phyloP scores from a whole-genome alignment of 441 rosid species.

The Populus hybrid region DNA sequence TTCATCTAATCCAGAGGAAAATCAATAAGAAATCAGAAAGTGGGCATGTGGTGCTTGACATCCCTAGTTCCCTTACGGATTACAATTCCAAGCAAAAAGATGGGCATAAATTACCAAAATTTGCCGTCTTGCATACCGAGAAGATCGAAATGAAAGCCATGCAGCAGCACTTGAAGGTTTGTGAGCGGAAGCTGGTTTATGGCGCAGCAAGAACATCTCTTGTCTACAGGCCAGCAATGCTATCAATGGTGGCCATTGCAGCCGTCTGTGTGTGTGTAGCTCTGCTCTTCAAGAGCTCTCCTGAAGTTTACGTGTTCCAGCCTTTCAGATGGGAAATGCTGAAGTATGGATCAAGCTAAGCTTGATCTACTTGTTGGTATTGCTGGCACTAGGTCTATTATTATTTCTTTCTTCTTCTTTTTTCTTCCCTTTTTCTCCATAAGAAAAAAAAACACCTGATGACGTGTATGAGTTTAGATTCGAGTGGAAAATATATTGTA shows the following conservation, averaged over 20 bases:
- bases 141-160: constrained; percentile 22
- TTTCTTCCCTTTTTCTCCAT: not conserved
- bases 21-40: constrained; percentile 39
- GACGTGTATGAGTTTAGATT: constrained; percentile 11
- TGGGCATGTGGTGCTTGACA: constrained; percentile 59
- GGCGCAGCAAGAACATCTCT: constrained; percentile 49
- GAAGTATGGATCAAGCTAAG: constrained; percentile 73
- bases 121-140: constrained; percentile 47
- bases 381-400: not conserved
- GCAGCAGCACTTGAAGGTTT: constrained; percentile 51
- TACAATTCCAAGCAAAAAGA: constrained; percentile 34
- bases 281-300: constrained; percentile 83
- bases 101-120: not conserved
- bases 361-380: not conserved
- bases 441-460: not conserved
- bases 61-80: constrained; percentile 34
- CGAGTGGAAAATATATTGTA: not conserved
- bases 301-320: constrained; percentile 84
- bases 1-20: constrained; percentile 81
- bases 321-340: constrained; percentile 94
- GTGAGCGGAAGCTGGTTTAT: constrained; percentile 51
- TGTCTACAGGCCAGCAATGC: constrained; percentile 88
- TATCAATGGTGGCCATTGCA: constrained; percentile 92
- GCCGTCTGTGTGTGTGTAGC: constrained; percentile 95
- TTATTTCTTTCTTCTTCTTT: not conserved